Conservation (phyloP, 805 yeast species). For the Millerozyma acaciae region DNA sequence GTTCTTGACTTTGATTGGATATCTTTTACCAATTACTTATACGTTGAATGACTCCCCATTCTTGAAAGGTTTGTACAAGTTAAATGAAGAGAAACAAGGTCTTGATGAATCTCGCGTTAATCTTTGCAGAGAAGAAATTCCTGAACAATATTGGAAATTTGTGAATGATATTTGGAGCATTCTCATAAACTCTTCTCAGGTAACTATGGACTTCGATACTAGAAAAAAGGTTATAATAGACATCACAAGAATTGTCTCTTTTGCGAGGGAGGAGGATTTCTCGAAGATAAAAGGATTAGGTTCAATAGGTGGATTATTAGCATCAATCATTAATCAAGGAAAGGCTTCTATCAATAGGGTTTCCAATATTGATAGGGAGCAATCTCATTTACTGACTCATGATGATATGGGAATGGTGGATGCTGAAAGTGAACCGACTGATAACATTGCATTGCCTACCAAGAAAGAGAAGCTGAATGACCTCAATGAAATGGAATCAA, state of each 20-base stretch:
- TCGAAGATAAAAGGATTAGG: slow-evolving; percentile 28
- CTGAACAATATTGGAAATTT: slow-evolving; percentile 30
- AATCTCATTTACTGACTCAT: background rate
- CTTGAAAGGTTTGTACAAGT: slow-evolving; percentile 17
- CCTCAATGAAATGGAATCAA: slow-evolving; percentile 22
- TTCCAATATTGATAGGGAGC: background rate
- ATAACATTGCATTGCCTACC: background rate
- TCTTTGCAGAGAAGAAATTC: slow-evolving; percentile 22
- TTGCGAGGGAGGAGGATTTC: slow-evolving; percentile 31
- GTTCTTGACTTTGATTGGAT: slow-evolving; percentile 52
- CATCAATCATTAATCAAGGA: slow-evolving; percentile 59
- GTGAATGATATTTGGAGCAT: slow-evolving; percentile 47
- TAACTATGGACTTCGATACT: slow-evolving; percentile 65
- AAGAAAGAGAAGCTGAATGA: slow-evolving; percentile 10
- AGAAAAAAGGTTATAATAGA: slow-evolving; percentile 55
- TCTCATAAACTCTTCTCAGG: slow-evolving; percentile 61
- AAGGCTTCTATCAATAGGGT: slow-evolving; percentile 29
- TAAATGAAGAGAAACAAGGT: slow-evolving; percentile 17
- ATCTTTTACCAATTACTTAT: slow-evolving; percentile 51
- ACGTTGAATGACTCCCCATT: slow-evolving; percentile 28
- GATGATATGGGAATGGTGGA: background rate
- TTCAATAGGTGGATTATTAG: slow-evolving; percentile 45
- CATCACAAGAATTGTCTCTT: slow-evolving; percentile 48
- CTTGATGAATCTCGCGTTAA: slow-evolving; percentile 31
- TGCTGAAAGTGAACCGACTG: background rate